Percentiles rank a stretch among this genome's conserved stretches.
Conservation (phyloP, 768 basidiomycete species). For the Phlegmacium glaucopus region DNA sequence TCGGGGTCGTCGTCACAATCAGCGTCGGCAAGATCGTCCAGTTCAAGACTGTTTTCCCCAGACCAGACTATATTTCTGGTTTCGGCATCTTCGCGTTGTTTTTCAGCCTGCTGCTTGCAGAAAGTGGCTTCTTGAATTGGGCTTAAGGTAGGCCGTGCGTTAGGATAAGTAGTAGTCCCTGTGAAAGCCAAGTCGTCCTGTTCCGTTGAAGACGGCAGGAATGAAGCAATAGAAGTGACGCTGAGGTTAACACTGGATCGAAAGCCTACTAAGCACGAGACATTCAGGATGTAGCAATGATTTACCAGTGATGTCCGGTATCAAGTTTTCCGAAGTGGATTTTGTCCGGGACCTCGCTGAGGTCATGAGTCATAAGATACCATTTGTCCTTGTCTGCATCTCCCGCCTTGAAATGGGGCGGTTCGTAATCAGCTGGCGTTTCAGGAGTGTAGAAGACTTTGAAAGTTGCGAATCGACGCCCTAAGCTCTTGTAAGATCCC, state of each 20-base stretch:
- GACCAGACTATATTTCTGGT: constrained; percentile 67
- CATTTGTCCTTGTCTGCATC: constrained; percentile 72
- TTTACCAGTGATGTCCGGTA: constrained; percentile 73
- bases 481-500: constrained; percentile 29
- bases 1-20: constrained; percentile 59
- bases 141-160: constrained; percentile 37
- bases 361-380: constrained; percentile 77
- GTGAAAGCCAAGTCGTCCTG: constrained; percentile 54
- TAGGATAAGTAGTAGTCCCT: constrained; percentile 39
- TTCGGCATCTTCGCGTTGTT: constrained; percentile 60
- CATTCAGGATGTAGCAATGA: constrained; percentile 1
- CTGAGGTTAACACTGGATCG: constrained; percentile 59
- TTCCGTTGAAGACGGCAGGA: constrained; percentile 61
- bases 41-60: constrained; percentile 46
- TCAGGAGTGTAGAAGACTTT: constrained; percentile 82
- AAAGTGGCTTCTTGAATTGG: constrained; percentile 55
- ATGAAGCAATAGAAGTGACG: constrained; percentile 70
- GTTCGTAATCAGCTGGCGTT: constrained; percentile 81
- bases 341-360: constrained; percentile 71
- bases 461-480: constrained; percentile 83
- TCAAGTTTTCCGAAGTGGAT: constrained; percentile 64
- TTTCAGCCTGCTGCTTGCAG: constrained; percentile 52
- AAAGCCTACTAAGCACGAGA: neutral
- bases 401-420: constrained; percentile 71
- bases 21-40: constrained; percentile 47